Base-by-base conservation (phyloP, 805 yeast genomes). In the Kregervanrija pseudodelftensis region DNA sequence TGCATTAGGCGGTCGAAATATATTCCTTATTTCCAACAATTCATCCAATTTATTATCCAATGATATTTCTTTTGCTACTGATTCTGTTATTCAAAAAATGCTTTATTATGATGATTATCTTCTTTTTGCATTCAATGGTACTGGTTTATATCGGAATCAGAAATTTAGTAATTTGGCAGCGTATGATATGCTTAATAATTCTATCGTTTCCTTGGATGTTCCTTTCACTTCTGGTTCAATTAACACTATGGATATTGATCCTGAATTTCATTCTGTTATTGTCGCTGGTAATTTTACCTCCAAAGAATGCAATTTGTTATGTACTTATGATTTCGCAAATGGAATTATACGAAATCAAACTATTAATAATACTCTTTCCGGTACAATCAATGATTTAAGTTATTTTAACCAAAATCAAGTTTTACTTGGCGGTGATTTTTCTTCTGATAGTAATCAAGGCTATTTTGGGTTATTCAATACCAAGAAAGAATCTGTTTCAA, bases 251-350 rank as follows among this genome's bases (percentile, higher is more conserved):
- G 60, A 61, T 13, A 50, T 72, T 13, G 65, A 66, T 32, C 69
- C 72, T 31, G 67, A 66, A 17, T 64, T 61, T 30, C 66, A 69
- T 30, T 53, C 68, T 14, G 63, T 88, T 28, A 68, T 81, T 30
- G 85, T 85, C 11, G 95, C 85, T 35, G 96, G 97, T 17, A 69
- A 74, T 37, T 88, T 85, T 58, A 73, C 70, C 15, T 59, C 68
- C 15, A 42, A 44, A 13, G 47, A 49, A 5, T 89, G 96, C 62
- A 60, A 68, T 2, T 73, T 77, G 1, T 61, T 90, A 33, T 89
- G 96, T 59, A 64, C 82, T 33, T 86, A 76, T 58, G 81, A 82
- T 53, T 60, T 79, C 48, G 57, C 63, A 3, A 40, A 41, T 4
- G 11, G 11, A 2, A 17, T 50, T 3, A 41, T 33, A 5, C 37